Base-by-base conservation (phyloP, 805 yeast species). In the Komagataella populi region DNA sequence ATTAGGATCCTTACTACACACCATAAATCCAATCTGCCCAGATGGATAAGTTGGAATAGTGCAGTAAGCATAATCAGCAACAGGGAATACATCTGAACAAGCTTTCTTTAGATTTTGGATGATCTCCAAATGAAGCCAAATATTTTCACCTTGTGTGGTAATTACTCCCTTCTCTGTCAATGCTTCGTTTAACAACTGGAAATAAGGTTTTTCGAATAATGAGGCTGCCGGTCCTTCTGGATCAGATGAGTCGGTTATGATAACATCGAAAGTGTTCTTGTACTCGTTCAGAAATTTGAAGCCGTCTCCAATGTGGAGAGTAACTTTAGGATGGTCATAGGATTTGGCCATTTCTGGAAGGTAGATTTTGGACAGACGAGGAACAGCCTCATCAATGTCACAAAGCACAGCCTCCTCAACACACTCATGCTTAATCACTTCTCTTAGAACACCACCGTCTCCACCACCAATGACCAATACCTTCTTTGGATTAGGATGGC, bases 161-260 rank as follows among this genome's bases (percentile, higher is more conserved):
- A 88, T 84, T 44, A 88, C 80, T 23, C 83, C 83, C 55, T 80
- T 70, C 2, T 72, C 71, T 47, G 76, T 76, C 51, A 89, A 73
- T 4, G 93, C 85, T 53, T 76, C 73, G 55, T 70, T 60, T 52
- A 90, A 69, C 51, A 89, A 69, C 59, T 79, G 71, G 67, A 88
- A 89, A 69, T 89, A 89, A 52, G 76, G 78, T 54, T 75, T 73
- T 64, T 87, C 87, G 70, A 89, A 89, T 58, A 89, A 85, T 17
- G 85, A 85, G 59, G 83, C 95, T 1, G 97, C 97, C 5, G 97
- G 97, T 6, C 93, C 96, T 59, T 89, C 96, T 1, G 96, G 96
- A 65, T 89, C 97, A 1, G 95, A 84, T 2, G 96, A 86, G 65
- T 89, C 97, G 16, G 96, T 86, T 54, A 89, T 87, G 53, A 89